phyloP scores from a whole-genome alignment of 148 eudicot genomes.

The Camellia lanceoleosa region DNA sequence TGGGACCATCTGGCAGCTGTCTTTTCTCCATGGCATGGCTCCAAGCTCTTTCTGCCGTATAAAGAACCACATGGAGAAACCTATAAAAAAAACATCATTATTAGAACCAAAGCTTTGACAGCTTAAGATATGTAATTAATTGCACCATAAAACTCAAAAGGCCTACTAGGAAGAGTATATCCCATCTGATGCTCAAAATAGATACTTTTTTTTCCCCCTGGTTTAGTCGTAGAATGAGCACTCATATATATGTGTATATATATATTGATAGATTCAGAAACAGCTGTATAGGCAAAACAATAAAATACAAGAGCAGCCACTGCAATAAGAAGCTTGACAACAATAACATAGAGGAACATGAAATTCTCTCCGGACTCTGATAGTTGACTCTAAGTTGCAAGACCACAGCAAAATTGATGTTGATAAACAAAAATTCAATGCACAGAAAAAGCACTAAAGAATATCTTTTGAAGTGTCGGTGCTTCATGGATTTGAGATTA shows the following conservation, averaged over 20 bases:
- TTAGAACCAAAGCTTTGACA: background rate
- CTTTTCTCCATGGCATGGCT: conserved; percentile 99
- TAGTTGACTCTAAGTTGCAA: background rate
- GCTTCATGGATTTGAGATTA: no score
- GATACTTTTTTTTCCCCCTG: background rate
- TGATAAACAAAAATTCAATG: background rate
- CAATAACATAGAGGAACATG: background rate
- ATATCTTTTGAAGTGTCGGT: background rate
- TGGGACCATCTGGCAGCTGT: conserved; percentile 89
- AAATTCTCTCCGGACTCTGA: background rate
- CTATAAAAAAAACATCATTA: conserved; percentile 25
- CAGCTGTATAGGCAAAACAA: background rate
- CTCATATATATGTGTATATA: no score
- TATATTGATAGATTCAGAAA: no score
- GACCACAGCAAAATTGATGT: background rate
- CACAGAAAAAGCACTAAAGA: background rate
- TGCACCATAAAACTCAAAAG: background rate
- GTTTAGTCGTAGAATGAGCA: background rate
- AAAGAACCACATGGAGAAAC: conserved; percentile 81
- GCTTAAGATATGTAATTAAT: conserved; percentile 6
- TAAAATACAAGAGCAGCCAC: background rate
- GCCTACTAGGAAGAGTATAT: background rate
- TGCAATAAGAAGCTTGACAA: background rate
- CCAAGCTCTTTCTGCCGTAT: conserved; percentile 97
- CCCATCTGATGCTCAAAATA: background rate